Percentiles rank a stretch among this genome's conserved stretches.
These are phyloP conservation scores for Rhizopogon vulgaris DNA, from an alignment of 768 basidiomycete genomes.

Conservation along the genomic window DNA sequence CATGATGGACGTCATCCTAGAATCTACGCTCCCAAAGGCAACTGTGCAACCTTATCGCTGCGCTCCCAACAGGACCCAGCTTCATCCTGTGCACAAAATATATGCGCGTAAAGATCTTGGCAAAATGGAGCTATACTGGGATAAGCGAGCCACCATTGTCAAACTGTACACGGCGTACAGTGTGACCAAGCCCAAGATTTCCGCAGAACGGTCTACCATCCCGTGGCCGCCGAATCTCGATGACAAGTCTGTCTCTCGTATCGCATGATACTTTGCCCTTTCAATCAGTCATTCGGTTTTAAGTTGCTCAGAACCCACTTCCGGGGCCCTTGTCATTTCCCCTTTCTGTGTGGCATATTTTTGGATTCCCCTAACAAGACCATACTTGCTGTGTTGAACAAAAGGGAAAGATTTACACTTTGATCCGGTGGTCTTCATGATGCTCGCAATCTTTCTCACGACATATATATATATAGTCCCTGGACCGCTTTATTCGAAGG, in stretches of 20 bases:
- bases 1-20: constrained; percentile 45
- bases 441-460: neutral
- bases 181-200: constrained; percentile 28
- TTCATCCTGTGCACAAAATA: constrained; percentile 7
- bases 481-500: neutral
- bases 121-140: constrained; percentile 33
- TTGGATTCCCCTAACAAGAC: neutral
- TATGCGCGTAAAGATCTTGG: constrained; percentile 23
- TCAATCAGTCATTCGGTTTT: neutral
- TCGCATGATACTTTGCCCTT: neutral
- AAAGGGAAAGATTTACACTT: neutral
- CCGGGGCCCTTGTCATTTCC: neutral
- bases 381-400: neutral
- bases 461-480: neutral
- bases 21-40: constrained; percentile 21
- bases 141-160: constrained; percentile 27
- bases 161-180: neutral
- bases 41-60: constrained; percentile 1
- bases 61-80: neutral
- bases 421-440: neutral
- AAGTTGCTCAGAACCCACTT: no score
- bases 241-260: constrained; percentile 2
- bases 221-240: constrained; percentile 19
- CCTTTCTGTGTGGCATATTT: neutral
- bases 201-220: constrained; percentile 42